phyloP scores from a whole-genome alignment of 768 basidiomycete species.

The Termitomyces sp. region DNA sequence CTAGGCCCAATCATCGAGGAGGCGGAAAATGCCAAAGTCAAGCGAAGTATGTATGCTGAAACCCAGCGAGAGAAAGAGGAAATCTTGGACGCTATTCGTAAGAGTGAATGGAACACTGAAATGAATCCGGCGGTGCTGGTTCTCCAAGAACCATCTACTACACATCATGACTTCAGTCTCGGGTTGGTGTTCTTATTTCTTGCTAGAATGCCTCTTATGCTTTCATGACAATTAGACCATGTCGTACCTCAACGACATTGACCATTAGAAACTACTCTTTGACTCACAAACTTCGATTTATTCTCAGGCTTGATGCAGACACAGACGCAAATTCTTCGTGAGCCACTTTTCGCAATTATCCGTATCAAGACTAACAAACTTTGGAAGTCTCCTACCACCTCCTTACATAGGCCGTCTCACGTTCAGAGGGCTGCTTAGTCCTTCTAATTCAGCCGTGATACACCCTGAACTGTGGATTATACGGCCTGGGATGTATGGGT shows the following conservation, averaged over 20 bases:
- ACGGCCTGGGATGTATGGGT: constrained; percentile 58
- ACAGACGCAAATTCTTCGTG: constrained; percentile 13
- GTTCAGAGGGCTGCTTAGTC: constrained; percentile 53
- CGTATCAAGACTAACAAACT: background rate
- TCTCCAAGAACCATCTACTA: constrained; percentile 34
- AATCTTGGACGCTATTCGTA: constrained; percentile 60
- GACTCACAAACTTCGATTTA: constrained; percentile 53
- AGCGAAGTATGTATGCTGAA: constrained; percentile 89
- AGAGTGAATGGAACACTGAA: constrained; percentile 74
- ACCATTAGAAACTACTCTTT: constrained; percentile 69
- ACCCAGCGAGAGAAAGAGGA: constrained; percentile 69
- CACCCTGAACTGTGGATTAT: constrained; percentile 53
- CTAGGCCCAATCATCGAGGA: constrained; percentile 57
- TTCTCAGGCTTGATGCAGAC: constrained; percentile 38
- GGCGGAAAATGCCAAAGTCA: constrained; percentile 58
- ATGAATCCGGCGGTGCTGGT: constrained; percentile 65
- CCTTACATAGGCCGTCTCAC: constrained; percentile 64
- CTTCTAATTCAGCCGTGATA: constrained; percentile 39
- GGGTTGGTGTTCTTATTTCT: constrained; percentile 47
- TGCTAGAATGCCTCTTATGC: background rate
- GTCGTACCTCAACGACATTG: constrained; percentile 48
- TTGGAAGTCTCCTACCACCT: constrained; percentile 42
- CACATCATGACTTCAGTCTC: constrained; percentile 59
- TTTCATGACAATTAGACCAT: constrained; percentile 38
- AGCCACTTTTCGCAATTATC: background rate